Evolutionary conservation across 2,329 filamentous ascomycete genomes (phyloP).

Genomic region (Sarocladium oryzae): DNA sequence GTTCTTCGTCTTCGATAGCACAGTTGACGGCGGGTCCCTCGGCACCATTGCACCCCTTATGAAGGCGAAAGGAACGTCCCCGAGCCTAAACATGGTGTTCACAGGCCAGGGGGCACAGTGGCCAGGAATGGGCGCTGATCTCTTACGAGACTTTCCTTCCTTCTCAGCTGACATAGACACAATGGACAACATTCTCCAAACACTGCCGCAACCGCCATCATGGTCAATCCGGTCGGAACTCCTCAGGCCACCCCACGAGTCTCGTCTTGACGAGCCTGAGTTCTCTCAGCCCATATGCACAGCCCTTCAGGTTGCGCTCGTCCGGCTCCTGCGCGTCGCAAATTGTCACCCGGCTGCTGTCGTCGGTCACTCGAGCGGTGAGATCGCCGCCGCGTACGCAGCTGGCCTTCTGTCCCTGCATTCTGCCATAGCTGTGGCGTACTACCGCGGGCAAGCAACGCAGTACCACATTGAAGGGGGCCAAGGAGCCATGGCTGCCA

Average conservation of each 20-base stretch:
- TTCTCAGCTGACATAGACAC: constrained; percentile 5
- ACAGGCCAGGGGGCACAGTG: constrained; percentile 17
- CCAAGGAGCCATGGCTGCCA: too few relatives aligned
- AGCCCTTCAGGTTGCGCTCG: constrained; percentile 41
- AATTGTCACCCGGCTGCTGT: constrained; percentile 33
- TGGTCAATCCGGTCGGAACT: constrained; percentile 4
- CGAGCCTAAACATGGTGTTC: constrained; percentile 17
- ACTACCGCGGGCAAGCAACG: constrained; percentile 28
- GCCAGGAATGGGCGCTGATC: constrained; percentile 13
- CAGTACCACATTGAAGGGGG: not conserved
- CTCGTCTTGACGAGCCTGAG: constrained; percentile 23
- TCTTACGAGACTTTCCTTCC: constrained; percentile 8
- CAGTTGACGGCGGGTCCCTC: not conserved
- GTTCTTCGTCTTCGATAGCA: constrained; percentile 10
- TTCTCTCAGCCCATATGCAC: constrained; percentile 38
- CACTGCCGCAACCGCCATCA: constrained; percentile 17
- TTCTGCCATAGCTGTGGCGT: constrained; percentile 35
- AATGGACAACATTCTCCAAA: not conserved
- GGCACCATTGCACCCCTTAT: not conserved
- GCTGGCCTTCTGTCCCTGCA: constrained; percentile 28
- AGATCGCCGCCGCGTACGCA: constrained; percentile 42
- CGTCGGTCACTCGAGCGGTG: constrained; percentile 40
- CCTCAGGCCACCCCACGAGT: not conserved
- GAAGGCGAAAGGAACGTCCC: not conserved
- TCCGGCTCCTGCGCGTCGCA: constrained; percentile 36